These are phyloP conservation scores for Ganoderma multipileum DNA, from an alignment of 1,284 basidiomycete species.

Conservation along the genomic window DNA sequence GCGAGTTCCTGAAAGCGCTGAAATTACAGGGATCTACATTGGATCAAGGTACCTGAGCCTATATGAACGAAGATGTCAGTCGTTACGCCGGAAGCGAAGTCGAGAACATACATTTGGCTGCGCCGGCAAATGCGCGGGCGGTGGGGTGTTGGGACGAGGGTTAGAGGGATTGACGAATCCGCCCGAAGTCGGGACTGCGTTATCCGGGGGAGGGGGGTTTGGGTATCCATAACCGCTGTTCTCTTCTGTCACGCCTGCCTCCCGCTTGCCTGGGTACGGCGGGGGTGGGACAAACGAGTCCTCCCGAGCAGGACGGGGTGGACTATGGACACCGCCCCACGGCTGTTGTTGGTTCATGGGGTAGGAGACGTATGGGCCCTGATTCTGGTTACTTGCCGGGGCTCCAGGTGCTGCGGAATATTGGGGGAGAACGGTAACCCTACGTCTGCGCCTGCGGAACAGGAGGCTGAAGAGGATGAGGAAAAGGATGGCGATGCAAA, in stretches of 20 bases:
- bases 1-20: neutral
- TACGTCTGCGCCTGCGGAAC: slow-evolving; percentile 27
- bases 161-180: slow-evolving; percentile 20
- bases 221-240: slow-evolving; percentile 26
- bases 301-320: slow-evolving; percentile 16
- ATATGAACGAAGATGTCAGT: neutral
- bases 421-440: slow-evolving; percentile 16
- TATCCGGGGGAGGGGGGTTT: neutral
- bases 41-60: neutral
- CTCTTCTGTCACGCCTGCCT: slow-evolving; percentile 18
- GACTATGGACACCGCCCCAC: slow-evolving; percentile 13
- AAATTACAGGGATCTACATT: neutral
- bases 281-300: slow-evolving; percentile 21
- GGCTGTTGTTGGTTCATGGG: slow-evolving; percentile 18
- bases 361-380: slow-evolving; percentile 15
- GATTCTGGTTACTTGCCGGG: slow-evolving; percentile 19
- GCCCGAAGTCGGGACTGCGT: slow-evolving; percentile 16
- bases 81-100: neutral
- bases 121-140: neutral
- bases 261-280: slow-evolving; percentile 27
- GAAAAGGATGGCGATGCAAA: slow-evolving; percentile 26
- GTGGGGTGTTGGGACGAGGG: slow-evolving; percentile 20
- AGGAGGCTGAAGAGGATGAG: slow-evolving; percentile 18
- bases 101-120: neutral
- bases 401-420: neutral